Evolutionary conservation across 371 early-diverging fungal species (phyloP).

Genomic region (Mortierella sp.): DNA sequence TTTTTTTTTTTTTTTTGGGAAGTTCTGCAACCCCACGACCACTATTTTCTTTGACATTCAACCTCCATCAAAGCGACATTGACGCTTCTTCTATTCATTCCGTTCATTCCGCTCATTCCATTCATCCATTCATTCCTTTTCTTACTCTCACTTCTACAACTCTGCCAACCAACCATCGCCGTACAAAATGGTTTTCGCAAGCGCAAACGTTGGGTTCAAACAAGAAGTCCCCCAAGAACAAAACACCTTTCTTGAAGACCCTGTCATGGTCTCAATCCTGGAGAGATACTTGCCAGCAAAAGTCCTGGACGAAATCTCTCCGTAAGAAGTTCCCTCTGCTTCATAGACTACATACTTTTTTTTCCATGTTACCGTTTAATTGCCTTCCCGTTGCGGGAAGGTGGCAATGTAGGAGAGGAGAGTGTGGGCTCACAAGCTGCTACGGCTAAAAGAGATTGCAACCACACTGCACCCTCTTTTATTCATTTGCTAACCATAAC

Average conservation of each 20-base stretch:
- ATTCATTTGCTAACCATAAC: neutral
- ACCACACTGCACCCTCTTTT: no score
- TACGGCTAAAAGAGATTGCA: neutral
- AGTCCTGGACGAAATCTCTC: slow-evolving; percentile 61
- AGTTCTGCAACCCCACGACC: neutral
- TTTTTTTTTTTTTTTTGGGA: no score
- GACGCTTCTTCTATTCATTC: neutral
- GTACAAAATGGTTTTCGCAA: slow-evolving; percentile 39
- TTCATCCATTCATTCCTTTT: no score
- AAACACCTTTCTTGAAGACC: slow-evolving; percentile 71
- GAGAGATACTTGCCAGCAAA: slow-evolving; percentile 62
- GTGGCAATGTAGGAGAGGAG: neutral
- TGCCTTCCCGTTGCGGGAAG: neutral
- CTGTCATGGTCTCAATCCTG: slow-evolving; percentile 65
- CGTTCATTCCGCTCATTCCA: neutral
- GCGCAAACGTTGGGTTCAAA: slow-evolving; percentile 58
- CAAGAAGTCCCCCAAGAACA: slow-evolving; percentile 66
- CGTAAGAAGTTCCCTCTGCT: slow-evolving; percentile 32
- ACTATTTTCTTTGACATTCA: neutral
- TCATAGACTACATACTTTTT: neutral
- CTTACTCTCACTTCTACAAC: neutral
- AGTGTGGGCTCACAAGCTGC: neutral
- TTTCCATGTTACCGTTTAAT: neutral
- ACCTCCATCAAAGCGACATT: neutral
- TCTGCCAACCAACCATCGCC: neutral